A percentile compares a stretch with the other conserved stretches of the same genome.
Conservation (phyloP, 768 basidiomycete genomes). For the Tulasnella sp. region DNA sequence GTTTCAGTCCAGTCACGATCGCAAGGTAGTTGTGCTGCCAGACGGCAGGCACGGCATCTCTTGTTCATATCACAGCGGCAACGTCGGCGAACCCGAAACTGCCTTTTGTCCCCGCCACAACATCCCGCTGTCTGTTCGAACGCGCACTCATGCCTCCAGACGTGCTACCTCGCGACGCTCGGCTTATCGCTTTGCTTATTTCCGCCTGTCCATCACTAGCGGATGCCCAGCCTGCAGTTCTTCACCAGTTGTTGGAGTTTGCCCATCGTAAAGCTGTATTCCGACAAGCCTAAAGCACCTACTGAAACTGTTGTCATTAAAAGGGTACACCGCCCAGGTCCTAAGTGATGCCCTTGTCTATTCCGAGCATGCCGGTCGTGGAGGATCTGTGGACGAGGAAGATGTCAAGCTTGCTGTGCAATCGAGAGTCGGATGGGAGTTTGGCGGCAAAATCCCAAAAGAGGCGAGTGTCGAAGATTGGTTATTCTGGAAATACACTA, state of each 20-base stretch:
- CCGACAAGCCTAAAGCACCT: neutral
- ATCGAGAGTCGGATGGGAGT: conserved; percentile 85
- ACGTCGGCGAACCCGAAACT: conserved; percentile 1
- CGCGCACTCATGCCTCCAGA: conserved; percentile 32
- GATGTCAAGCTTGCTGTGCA: conserved; percentile 72
- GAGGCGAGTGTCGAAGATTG: conserved; percentile 41
- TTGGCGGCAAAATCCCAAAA: conserved; percentile 78
- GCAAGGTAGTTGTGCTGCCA: neutral
- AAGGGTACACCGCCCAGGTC: conserved; percentile 60
- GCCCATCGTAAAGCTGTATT: conserved; percentile 39
- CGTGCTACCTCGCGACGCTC: conserved; percentile 70
- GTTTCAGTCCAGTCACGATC: neutral
- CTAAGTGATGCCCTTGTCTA: conserved; percentile 77
- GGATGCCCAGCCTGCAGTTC: conserved; percentile 73
- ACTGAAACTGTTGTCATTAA: neutral
- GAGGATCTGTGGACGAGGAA: conserved; percentile 72
- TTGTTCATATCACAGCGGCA: neutral
- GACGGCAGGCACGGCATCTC: neutral
- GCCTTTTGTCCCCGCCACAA: neutral
- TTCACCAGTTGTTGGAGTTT: conserved; percentile 80
- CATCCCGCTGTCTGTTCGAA: neutral
- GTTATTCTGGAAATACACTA: neutral
- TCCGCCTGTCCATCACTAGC: conserved; percentile 75
- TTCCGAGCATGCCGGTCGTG: conserved; percentile 69
- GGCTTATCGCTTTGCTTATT: conserved; percentile 69